Percentiles rank a stretch among this genome's conserved stretches.
Conservation (phyloP, 805 yeast species). For the Candida railenensis region DNA sequence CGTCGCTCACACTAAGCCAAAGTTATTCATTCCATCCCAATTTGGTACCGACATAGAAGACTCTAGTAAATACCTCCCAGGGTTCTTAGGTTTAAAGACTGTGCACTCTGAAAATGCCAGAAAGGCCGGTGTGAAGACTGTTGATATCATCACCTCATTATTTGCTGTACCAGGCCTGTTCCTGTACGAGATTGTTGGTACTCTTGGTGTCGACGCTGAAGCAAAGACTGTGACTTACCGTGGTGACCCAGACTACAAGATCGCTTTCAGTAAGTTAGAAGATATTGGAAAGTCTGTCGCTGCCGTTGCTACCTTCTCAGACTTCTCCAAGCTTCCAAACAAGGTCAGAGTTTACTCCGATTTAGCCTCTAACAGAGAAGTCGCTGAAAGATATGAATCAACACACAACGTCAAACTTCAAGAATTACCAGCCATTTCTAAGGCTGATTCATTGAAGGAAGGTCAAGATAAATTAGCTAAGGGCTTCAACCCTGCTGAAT, state of each 20-base stretch:
- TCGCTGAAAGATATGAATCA: constrained; percentile 40
- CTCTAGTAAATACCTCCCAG: constrained; percentile 28
- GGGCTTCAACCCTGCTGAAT: constrained; percentile 31
- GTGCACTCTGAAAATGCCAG: constrained; percentile 40
- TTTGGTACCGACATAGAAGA: constrained; percentile 49
- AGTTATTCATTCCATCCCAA: constrained; percentile 58
- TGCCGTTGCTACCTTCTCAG: constrained; percentile 32
- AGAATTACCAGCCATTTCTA: constrained; percentile 24
- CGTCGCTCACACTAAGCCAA: constrained; percentile 42
- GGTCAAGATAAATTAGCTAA: constrained; percentile 24
- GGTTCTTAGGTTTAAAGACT: constrained; percentile 30
- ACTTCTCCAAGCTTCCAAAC: constrained; percentile 43
- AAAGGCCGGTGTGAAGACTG: constrained; percentile 45
- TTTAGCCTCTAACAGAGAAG: constrained; percentile 34
- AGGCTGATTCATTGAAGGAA: constrained; percentile 28
- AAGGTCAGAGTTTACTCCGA: constrained; percentile 43
- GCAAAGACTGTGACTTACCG: constrained; percentile 31
- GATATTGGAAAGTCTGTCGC: constrained; percentile 49
- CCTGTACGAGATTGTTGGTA: constrained; percentile 31
- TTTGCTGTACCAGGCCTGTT: constrained; percentile 37
- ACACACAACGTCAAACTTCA: constrained; percentile 32
- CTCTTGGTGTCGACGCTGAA: constrained; percentile 37
- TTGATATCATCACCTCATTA: constrained; percentile 40
- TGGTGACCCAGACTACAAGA: constrained; percentile 38
- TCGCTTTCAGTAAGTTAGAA: constrained; percentile 33